Evolutionary conservation across 805 yeast species (phyloP).

Genomic region (Wickerhamiella nectarea): DNA sequence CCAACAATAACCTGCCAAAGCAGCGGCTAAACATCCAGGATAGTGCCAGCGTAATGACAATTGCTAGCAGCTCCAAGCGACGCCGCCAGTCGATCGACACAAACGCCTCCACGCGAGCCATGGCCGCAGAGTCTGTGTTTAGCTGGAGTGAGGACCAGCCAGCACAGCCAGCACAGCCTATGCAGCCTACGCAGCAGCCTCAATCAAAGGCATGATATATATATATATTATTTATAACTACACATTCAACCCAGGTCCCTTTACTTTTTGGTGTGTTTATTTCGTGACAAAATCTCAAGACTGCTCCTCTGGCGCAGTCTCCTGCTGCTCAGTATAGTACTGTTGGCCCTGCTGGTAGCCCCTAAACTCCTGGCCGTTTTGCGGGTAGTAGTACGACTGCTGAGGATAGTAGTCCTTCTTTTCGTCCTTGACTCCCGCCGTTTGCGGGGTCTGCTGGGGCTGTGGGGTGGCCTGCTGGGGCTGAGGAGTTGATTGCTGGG

Average conservation of each 20-base stretch:
- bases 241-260: not conserved
- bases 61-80: constrained; percentile 27
- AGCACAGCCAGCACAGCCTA: not conserved
- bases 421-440: constrained; percentile 4
- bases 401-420: constrained; percentile 5
- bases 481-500: too few species aligned
- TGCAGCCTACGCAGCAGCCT: too few species aligned
- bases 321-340: not conserved
- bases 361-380: constrained; percentile 1
- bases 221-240: not conserved
- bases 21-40: constrained; percentile 6
- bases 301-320: too few species aligned
- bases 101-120: constrained; percentile 27
- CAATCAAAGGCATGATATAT: too few species aligned
- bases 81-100: constrained; percentile 27
- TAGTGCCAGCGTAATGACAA: constrained; percentile 27
- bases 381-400: constrained; percentile 3
- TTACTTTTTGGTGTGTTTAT: too few species aligned
- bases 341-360: constrained; percentile 9
- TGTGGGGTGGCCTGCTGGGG: not conserved
- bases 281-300: too few species aligned
- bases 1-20: not conserved
- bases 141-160: constrained; percentile 5
- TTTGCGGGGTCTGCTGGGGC: constrained; percentile 8
- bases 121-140: constrained; percentile 24